Conservation (phyloP, 306 rosid genomes). For the Cucurbita moschata region DNA sequence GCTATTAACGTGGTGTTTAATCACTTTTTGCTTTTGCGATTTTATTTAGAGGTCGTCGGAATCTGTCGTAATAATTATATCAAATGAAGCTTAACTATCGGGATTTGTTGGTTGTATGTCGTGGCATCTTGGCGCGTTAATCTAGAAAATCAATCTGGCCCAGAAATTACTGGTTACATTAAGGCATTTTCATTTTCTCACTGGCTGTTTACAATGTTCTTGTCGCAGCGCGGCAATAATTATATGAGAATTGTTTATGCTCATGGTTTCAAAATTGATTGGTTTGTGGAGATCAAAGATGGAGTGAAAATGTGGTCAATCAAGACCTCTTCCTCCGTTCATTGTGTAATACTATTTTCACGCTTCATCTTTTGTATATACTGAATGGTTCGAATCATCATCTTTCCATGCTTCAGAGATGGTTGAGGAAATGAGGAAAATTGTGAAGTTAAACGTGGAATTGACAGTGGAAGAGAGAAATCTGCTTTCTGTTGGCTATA, state of each 20-base stretch:
- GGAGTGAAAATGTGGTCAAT: not conserved
- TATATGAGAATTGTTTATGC: not conserved
- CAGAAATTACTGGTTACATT: not conserved
- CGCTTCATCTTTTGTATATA: not conserved
- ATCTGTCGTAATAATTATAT: not conserved
- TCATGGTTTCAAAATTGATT: not conserved
- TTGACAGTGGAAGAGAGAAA: slow-evolving; percentile 30
- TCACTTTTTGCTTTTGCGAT: not conserved
- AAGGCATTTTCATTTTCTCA: not conserved
- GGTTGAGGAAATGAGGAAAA: slow-evolving; percentile 33
- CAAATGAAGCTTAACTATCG: not conserved
- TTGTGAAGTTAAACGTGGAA: slow-evolving; percentile 28
- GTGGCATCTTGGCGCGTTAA: not conserved
- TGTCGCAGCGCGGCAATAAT: not conserved
- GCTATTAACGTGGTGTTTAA: not conserved
- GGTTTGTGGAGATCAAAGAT: not conserved
- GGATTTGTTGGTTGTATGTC: not conserved
- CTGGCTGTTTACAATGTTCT: not conserved
- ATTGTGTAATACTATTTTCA: not conserved
- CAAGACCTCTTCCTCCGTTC: not conserved
- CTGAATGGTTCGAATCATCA: not conserved
- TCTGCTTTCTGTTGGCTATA: slow-evolving; percentile 28
- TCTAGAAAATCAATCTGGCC: not conserved
- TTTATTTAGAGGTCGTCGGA: not conserved
- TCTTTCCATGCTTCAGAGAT: slow-evolving; percentile 16